Base-by-base conservation (phyloP, 2,329 filamentous ascomycete genomes). In the Cytospora chrysosperma region DNA sequence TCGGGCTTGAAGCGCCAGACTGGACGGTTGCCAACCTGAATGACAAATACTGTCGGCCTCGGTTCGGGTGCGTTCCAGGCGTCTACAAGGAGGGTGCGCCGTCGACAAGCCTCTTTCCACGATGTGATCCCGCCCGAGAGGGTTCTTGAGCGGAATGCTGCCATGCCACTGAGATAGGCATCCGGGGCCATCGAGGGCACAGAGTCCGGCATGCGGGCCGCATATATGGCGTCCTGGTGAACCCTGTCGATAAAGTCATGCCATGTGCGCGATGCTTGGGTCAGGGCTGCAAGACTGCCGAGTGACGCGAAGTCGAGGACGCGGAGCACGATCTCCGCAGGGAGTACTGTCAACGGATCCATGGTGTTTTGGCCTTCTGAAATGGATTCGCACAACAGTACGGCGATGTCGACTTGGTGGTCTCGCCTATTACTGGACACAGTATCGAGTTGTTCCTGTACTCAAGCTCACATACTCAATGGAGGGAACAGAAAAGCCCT, bases 1-100 rank as follows among this genome's bases (percentile, higher is more conserved):
- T 81, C 79, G 1, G 78, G 73, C 3, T 75, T 73, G 67, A 81
- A 81, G 1, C 78, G 74, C 79, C 79, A 81, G 37, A 81, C 72
- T 0, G 75, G 75, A 59, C 76, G 70, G 52, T 74, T 74, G 52
- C 75, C 75, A 28, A 79, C 70, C 56, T 79, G 75, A 21, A 80
- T 67, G 27, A 78, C 72, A 3, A 73, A 75, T 56, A 79, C 78
- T 26, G 71, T 72, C 17, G 72, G 75, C 5, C 71, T 65, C 0
- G 78, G 79, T 1, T 63, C 66, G 10, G 67, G 61, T 5, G 68
- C 60, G 19, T 69, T 68, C 78, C 78, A 81, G 40, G 78, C 79
- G 50, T 70, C 69, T 13, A 69, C 63, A 19, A 81, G 72, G 19
- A 78, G 67, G 1, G 71, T 74, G 68, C 77, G 75, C 4, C 76